phyloP scores from a whole-genome alignment of 768 basidiomycete species.

The Xanthoconium purpureum region DNA sequence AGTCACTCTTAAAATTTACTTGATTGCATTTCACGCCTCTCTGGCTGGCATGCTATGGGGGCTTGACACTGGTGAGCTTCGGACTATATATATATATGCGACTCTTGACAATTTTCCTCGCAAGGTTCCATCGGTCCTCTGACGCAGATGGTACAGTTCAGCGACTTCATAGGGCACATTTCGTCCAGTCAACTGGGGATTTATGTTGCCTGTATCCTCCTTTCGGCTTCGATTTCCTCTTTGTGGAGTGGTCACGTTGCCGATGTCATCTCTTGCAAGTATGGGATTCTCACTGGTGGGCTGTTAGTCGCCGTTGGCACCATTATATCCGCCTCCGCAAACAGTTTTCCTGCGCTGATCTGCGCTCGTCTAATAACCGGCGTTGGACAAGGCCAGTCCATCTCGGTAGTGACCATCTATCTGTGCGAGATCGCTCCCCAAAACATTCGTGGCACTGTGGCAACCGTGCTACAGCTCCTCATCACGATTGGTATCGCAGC shows the following conservation, averaged over 20 bases:
- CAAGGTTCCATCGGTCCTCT: constrained; percentile 41
- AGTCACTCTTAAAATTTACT: constrained; percentile 19
- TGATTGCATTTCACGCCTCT: constrained; percentile 27
- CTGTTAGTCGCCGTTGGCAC: constrained; percentile 42
- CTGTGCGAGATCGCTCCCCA: constrained; percentile 43
- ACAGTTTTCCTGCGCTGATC: constrained; percentile 37
- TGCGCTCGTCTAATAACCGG: constrained; percentile 46
- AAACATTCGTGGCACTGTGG: constrained; percentile 39
- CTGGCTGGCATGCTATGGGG: constrained; percentile 32
- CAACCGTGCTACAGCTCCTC: constrained; percentile 41
- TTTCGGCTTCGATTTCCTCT: constrained; percentile 41
- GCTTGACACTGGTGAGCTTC: constrained; percentile 28
- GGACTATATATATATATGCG: neutral
- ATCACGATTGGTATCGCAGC: constrained; percentile 42
- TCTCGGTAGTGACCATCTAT: constrained; percentile 41
- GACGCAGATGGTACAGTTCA: constrained; percentile 46
- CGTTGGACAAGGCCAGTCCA: constrained; percentile 44
- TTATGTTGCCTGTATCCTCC: constrained; percentile 42
- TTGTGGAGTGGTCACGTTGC: constrained; percentile 41
- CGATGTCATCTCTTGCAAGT: constrained; percentile 45
- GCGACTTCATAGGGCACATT: constrained; percentile 35
- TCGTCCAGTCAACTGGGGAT: constrained; percentile 40
- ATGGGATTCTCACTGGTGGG: constrained; percentile 42
- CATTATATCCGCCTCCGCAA: constrained; percentile 37
- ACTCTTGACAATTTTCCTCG: neutral